Evolutionary conservation across 495 filamentous ascomycete species (phyloP).

Genomic region (Neurospora sp.): DNA sequence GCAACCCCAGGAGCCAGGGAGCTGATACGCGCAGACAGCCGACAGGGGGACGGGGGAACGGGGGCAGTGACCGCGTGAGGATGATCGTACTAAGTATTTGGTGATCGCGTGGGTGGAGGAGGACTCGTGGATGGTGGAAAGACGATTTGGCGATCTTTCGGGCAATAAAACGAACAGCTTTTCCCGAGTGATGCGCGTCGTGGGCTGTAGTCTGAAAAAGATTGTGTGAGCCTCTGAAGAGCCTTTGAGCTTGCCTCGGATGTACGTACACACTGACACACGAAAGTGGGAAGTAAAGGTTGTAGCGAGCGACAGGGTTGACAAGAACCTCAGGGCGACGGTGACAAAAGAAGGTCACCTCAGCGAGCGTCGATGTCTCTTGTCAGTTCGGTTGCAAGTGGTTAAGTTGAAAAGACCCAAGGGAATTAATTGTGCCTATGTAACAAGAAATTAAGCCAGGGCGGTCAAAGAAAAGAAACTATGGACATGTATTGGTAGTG

Average conservation of each 20-base stretch:
- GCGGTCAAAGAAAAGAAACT: neutral
- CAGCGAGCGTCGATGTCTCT: neutral
- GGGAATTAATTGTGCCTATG: neutral
- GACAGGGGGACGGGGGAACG: neutral
- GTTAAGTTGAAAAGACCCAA: neutral
- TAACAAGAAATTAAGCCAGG: neutral
- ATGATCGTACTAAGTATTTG: neutral
- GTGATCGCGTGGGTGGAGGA: neutral
- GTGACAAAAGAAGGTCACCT: neutral
- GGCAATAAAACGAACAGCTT: neutral
- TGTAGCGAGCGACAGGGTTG: neutral
- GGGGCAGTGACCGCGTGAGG: neutral
- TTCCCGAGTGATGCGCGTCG: neutral
- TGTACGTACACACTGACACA: neutral
- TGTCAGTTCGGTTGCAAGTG: neutral
- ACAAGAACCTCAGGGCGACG: neutral
- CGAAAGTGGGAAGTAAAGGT: neutral
- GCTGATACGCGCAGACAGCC: neutral
- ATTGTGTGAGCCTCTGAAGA: neutral
- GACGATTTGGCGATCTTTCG: neutral
- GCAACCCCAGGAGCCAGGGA: neutral
- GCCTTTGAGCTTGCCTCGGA: neutral
- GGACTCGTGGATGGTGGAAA: neutral
- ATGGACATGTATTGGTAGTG: neutral
- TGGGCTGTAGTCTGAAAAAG: neutral